Conservation (phyloP, 257 asterid species). For the Dorcoceras hygrometricum region DNA sequence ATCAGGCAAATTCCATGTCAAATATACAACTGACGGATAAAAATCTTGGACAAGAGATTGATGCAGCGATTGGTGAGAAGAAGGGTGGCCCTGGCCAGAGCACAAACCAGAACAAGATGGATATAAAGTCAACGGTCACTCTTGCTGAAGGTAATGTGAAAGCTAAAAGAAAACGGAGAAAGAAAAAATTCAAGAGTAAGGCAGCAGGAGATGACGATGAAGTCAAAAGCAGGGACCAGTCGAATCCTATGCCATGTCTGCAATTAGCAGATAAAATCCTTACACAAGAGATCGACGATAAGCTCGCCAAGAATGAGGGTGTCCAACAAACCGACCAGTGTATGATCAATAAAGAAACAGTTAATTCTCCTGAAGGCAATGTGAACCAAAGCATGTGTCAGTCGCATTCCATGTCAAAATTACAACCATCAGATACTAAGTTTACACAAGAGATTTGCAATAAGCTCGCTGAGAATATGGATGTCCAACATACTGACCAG, state of each 20-base stretch:
- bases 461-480: not conserved
- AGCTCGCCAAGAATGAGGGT: not conserved
- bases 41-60: too few relatives aligned
- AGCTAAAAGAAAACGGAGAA: constrained; percentile 21
- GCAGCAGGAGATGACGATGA: constrained; percentile 1
- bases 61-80: too few relatives aligned
- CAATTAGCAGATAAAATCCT: not conserved
- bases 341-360: constrained; percentile 21
- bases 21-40: too few relatives aligned
- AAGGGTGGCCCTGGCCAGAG: too few relatives aligned
- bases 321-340: not conserved
- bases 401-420: not conserved
- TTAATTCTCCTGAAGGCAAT: constrained; percentile 24
- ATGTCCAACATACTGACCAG: constrained; percentile 17
- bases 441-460: not conserved
- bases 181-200: constrained; percentile 15
- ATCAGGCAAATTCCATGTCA: too few relatives aligned
- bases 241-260: too few relatives aligned
- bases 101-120: not conserved
- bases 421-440: not conserved
- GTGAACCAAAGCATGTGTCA: constrained; percentile 19
- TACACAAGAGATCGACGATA: not conserved
- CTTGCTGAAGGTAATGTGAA: constrained; percentile 23
- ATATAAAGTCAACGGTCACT: constrained; percentile 23
- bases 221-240: not conserved